These are phyloP conservation scores for Gelatoporia subvermispora DNA, from an alignment of 768 basidiomycete genomes.

Conservation along the genomic window DNA sequence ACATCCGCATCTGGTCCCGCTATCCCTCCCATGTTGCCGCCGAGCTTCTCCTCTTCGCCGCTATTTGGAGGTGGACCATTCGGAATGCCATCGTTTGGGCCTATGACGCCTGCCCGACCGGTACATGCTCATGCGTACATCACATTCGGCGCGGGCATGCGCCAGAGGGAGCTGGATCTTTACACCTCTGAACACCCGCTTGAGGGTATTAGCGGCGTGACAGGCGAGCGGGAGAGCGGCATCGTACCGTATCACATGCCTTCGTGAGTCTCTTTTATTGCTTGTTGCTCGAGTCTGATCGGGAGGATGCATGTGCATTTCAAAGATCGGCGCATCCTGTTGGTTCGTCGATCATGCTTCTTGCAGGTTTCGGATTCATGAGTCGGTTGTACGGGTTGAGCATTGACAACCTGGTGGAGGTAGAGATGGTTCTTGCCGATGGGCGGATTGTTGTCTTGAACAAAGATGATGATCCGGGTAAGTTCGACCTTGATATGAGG, in stretches of 20 bases:
- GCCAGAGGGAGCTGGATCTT: conserved; percentile 79
- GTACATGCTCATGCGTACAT: conserved; percentile 72
- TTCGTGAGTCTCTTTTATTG: conserved; percentile 43
- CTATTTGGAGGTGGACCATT: conserved; percentile 17
- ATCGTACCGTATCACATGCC: conserved; percentile 78
- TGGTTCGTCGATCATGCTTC: conserved; percentile 74
- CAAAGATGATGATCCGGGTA: conserved; percentile 68
- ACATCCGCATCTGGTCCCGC: background rate
- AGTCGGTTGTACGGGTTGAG: conserved; percentile 81
- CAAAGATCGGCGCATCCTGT: conserved; percentile 72
- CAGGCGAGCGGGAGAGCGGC: conserved; percentile 43
- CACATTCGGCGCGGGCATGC: conserved; percentile 82
- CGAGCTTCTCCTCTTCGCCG: conserved; percentile 13
- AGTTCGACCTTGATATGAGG: conserved; percentile 13
- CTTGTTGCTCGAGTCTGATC: background rate
- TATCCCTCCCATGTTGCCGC: conserved; percentile 20
- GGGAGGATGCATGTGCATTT: background rate
- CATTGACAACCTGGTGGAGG: conserved; percentile 86
- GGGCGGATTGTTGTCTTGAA: conserved; percentile 78
- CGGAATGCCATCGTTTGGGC: conserved; percentile 18
- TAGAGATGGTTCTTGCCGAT: conserved; percentile 88
- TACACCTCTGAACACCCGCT: conserved; percentile 68
- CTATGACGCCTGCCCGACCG: conserved; percentile 42
- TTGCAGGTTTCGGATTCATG: conserved; percentile 88
- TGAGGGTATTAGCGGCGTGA: conserved; percentile 38